Evolutionary conservation across 1,284 basidiomycete species (phyloP).

Genomic region (Flammula alnicola): DNA sequence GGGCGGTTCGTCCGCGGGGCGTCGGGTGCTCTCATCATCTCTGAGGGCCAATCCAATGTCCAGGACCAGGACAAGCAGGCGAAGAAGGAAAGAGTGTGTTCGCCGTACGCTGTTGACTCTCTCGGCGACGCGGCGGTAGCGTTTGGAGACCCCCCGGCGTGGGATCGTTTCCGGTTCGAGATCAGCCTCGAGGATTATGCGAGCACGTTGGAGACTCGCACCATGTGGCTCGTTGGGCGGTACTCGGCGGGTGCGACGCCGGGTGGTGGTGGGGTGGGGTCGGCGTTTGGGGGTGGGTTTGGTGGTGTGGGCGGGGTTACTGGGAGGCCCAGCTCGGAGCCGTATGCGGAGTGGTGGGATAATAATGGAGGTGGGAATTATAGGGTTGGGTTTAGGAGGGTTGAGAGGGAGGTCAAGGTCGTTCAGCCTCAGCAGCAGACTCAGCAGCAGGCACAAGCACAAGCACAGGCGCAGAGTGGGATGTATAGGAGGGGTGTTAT

Average conservation of each 20-base stretch:
- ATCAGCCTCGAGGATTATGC: constrained; percentile 81
- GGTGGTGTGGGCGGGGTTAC: constrained; percentile 46
- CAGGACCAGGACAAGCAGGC: neutral
- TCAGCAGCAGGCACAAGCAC: too few relatives aligned
- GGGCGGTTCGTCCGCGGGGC: constrained; percentile 10
- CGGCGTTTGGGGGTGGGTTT: neutral
- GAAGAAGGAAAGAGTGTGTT: constrained; percentile 1
- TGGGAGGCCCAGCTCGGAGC: neutral
- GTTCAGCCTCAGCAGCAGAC: neutral
- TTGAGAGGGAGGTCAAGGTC: constrained; percentile 3
- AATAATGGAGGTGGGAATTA: constrained; percentile 87
- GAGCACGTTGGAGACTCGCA: constrained; percentile 64
- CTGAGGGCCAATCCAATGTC: too few relatives aligned
- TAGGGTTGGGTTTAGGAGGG: constrained; percentile 58
- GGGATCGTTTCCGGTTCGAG: constrained; percentile 64
- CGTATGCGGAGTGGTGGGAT: constrained; percentile 75
- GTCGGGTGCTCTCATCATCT: neutral
- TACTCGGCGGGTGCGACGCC: constrained; percentile 50
- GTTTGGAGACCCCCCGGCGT: constrained; percentile 30
- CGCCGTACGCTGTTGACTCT: constrained; percentile 11
- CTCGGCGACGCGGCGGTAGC: constrained; percentile 1
- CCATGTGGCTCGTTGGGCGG: constrained; percentile 68
- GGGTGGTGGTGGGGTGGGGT: constrained; percentile 23
- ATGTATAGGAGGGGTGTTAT: constrained; percentile 25
- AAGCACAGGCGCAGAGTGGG: too few relatives aligned